Percentiles rank a stretch among this genome's conserved stretches.
Evolutionary conservation across 1,284 basidiomycete genomes (phyloP).

Genomic region (Rhodotorula glutinis): DNA sequence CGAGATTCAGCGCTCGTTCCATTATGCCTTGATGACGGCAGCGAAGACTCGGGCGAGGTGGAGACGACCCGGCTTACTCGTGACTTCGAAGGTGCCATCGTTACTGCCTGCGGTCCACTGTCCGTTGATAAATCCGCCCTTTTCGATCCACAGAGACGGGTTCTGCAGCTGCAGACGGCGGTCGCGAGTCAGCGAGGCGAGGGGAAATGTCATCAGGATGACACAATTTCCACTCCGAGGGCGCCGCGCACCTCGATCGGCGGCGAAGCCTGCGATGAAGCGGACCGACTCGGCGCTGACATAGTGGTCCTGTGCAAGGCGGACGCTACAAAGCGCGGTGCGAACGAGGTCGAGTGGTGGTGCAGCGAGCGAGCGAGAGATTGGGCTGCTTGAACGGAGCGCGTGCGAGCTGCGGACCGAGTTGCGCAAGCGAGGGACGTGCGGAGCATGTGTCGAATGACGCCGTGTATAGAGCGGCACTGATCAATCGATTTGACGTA

Average conservation of each 20-base stretch:
- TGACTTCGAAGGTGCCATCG: conserved; percentile 67
- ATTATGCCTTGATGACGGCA: too few relatives aligned
- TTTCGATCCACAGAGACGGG: conserved; percentile 57
- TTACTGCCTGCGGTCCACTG: conserved; percentile 75
- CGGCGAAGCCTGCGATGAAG: neutral
- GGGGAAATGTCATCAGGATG: neutral
- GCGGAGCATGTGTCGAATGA: conserved; percentile 1
- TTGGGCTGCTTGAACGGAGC: neutral
- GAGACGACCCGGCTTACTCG: conserved; percentile 54
- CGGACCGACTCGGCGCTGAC: neutral
- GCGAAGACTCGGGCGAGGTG: too few relatives aligned
- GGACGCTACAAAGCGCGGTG: neutral
- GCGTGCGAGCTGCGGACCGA: neutral
- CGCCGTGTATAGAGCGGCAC: neutral
- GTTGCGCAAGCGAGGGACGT: neutral
- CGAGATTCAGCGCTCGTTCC: too few relatives aligned
- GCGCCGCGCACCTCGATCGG: too few relatives aligned
- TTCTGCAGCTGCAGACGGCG: conserved; percentile 14
- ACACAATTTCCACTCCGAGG: neutral
- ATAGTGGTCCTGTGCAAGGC: neutral
- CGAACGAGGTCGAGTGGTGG: neutral
- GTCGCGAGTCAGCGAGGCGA: neutral
- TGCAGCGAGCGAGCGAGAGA: neutral
- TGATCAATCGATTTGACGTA: neutral
- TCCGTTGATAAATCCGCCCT: conserved; percentile 62